Conservation (phyloP, 768 basidiomycete species). For the Royoungia palumana region DNA sequence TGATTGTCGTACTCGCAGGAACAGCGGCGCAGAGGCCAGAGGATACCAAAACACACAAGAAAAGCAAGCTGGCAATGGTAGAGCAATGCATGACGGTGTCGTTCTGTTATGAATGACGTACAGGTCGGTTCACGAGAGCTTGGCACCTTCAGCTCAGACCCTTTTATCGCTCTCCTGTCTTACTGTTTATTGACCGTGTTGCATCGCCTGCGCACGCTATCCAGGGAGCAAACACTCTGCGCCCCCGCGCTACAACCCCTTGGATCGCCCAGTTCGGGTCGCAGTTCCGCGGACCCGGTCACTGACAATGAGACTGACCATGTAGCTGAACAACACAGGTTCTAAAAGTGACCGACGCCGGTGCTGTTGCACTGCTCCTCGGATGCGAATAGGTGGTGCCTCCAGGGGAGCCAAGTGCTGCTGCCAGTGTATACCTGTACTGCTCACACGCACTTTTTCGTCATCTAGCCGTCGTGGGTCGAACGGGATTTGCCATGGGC, state of each 20-base stretch:
- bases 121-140: not conserved
- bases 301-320: not conserved
- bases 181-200: conserved; percentile 1
- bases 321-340: not conserved
- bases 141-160: not conserved
- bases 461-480: not conserved
- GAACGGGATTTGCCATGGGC: not conserved
- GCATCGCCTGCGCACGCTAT: conserved; percentile 12
- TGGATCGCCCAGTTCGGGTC: conserved; percentile 1
- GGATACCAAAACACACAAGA: conserved; percentile 14
- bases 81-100: conserved; percentile 18
- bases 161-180: conserved; percentile 19
- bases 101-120: not conserved
- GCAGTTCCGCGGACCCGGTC: not conserved
- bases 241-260: not conserved
- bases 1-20: not conserved
- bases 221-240: not conserved
- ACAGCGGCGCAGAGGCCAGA: conserved; percentile 13
- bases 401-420: not conserved
- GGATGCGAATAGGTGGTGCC: conserved; percentile 3
- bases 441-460: not conserved
- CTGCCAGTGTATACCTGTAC: not conserved
- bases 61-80: conserved; percentile 5
- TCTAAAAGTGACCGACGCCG: not conserved
- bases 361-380: conserved; percentile 6